phyloP scores from a whole-genome alignment of 192 early-diverging fungal genomes.

The Coemansia sp. region DNA sequence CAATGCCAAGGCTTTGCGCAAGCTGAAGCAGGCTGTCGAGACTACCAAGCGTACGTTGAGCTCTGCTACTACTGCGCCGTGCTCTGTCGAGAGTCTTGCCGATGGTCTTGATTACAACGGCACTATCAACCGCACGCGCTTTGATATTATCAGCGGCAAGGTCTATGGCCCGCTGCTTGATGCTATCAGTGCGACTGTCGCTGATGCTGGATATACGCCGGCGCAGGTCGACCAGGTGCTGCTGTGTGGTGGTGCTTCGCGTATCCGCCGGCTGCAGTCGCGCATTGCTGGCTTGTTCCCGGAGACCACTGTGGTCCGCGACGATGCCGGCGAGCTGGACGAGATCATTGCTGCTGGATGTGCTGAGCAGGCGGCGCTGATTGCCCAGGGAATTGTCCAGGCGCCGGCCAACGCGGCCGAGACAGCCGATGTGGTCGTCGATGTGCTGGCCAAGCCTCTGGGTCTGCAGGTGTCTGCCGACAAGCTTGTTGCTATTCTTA shows the following conservation, averaged over 20 bases:
- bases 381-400: slow-evolving; percentile 52
- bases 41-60: slow-evolving; percentile 89
- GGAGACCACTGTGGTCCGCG: slow-evolving; percentile 60
- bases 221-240: slow-evolving; percentile 86
- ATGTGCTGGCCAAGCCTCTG: slow-evolving; percentile 62
- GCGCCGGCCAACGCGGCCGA: not conserved
- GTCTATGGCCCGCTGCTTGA: slow-evolving; percentile 69
- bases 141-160: slow-evolving; percentile 82
- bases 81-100: slow-evolving; percentile 87
- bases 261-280: slow-evolving; percentile 83
- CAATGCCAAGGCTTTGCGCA: slow-evolving; percentile 71
- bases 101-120: slow-evolving; percentile 90
- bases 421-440: slow-evolving; percentile 15
- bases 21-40: slow-evolving; percentile 82
- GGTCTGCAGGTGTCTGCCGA: slow-evolving; percentile 72
- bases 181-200: slow-evolving; percentile 64
- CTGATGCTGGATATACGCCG: slow-evolving; percentile 62
- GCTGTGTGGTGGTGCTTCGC: slow-evolving; percentile 80
- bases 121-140: slow-evolving; percentile 78
- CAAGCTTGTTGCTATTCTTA: slow-evolving; percentile 74
- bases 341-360: slow-evolving; percentile 90
- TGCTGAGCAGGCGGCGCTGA: slow-evolving; percentile 82
- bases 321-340: slow-evolving; percentile 84
- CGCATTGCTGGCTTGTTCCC: slow-evolving; percentile 73
- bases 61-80: slow-evolving; percentile 75